Percentiles rank a stretch among this genome's conserved stretches.
Evolutionary conservation across 129 eudicot species (phyloP).

Genomic region (Helichrysum umbraculigerum): DNA sequence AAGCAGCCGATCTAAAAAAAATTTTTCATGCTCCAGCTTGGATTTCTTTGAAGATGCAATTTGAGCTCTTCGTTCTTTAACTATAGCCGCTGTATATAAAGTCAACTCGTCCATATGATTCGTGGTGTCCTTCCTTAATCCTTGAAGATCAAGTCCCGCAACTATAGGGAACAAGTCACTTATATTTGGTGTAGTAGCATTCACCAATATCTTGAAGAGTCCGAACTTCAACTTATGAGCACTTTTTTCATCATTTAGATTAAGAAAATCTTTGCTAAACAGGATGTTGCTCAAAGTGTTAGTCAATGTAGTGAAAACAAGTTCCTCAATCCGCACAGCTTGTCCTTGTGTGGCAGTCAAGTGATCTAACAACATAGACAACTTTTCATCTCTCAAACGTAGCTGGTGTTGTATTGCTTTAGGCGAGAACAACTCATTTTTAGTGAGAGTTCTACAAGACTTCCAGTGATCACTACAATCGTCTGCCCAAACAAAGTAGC

Average conservation of each 20-base stretch:
- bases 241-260: neutral
- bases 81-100: conserved; percentile 21
- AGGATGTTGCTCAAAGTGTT: conserved; percentile 32
- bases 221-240: conserved; percentile 35
- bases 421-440: conserved; percentile 31
- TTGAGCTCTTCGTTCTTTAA: conserved; percentile 27
- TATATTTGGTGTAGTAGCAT: conserved; percentile 33
- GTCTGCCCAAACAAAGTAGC: conserved; percentile 15
- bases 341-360: conserved; percentile 31
- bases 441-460: conserved; percentile 19
- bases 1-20: conserved; percentile 43
- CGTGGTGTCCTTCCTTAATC: conserved; percentile 16
- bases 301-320: conserved; percentile 34
- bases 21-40: conserved; percentile 3
- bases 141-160: conserved; percentile 35
- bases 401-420: conserved; percentile 32
- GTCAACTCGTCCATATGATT: conserved; percentile 22
- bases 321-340: conserved; percentile 19
- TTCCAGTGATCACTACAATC: conserved; percentile 31
- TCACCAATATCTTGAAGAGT: conserved; percentile 32
- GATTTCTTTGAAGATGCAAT: neutral
- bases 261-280: conserved; percentile 12
- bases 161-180: conserved; percentile 40
- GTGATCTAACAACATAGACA: neutral
- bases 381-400: conserved; percentile 7